phyloP scores from a whole-genome alignment of 2,329 filamentous ascomycete species.

The Cladorrhinum sp. region DNA sequence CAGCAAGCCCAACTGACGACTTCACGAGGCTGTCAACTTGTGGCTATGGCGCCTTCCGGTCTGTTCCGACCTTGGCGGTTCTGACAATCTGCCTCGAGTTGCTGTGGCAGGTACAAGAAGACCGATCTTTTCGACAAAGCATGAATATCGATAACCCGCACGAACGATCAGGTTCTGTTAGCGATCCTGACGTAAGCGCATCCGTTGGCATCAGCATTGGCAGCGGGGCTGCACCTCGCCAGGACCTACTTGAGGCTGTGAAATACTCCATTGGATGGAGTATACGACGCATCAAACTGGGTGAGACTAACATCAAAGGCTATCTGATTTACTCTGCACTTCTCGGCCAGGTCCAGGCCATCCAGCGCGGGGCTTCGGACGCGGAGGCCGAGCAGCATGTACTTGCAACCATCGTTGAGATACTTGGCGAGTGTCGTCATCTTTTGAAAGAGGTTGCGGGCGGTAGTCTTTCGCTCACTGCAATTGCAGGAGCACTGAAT shows the following conservation, averaged over 20 bases:
- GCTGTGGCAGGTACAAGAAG: slow-evolving; percentile 43
- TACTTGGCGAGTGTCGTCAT: slow-evolving; percentile 30
- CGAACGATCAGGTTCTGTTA: slow-evolving; percentile 30
- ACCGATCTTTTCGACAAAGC: slow-evolving; percentile 30
- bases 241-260: slow-evolving; percentile 44
- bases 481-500: background rate
- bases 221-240: slow-evolving; percentile 33
- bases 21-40: slow-evolving; percentile 40
- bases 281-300: slow-evolving; percentile 40
- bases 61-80: slow-evolving; percentile 38
- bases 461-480: slow-evolving; percentile 10
- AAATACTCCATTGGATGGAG: slow-evolving; percentile 43
- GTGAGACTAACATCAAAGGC: slow-evolving; percentile 56
- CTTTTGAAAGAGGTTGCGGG: slow-evolving; percentile 36
- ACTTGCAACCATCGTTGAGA: slow-evolving; percentile 28
- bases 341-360: slow-evolving; percentile 35
- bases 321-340: slow-evolving; percentile 44
- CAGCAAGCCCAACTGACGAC: slow-evolving; percentile 27
- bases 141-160: slow-evolving; percentile 21
- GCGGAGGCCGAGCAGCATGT: slow-evolving; percentile 34
- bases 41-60: slow-evolving; percentile 42
- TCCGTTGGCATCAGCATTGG: slow-evolving; percentile 21
- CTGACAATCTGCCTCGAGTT: slow-evolving; percentile 47
- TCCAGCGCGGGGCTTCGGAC: slow-evolving; percentile 27
- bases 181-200: slow-evolving; percentile 19